These are phyloP conservation scores for Candida multigemmis DNA, from an alignment of 805 yeast genomes.

Conservation along the genomic window DNA sequence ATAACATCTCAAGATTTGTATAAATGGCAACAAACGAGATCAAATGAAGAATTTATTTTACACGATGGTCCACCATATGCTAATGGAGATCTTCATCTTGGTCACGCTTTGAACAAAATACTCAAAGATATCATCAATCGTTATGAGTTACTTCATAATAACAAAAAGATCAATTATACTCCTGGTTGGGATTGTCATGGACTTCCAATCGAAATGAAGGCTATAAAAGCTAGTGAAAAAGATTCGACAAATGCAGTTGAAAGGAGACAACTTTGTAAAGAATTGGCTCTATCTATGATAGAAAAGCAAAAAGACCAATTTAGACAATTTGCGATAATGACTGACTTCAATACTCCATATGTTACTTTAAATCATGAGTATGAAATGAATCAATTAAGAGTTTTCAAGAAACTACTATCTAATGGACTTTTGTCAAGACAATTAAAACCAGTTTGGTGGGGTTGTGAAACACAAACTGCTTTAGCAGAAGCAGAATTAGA, in stretches of 20 bases:
- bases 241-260: constrained; percentile 31
- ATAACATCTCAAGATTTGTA: constrained; percentile 55
- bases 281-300: constrained; percentile 64
- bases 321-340: constrained; percentile 65
- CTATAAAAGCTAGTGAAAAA: constrained; percentile 25
- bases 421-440: constrained; percentile 71
- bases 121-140: constrained; percentile 81
- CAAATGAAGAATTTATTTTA: constrained; percentile 44
- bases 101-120: constrained; percentile 88
- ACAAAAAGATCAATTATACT: constrained; percentile 56
- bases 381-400: constrained; percentile 65
- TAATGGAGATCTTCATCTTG: constrained; percentile 84
- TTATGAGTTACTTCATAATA: constrained; percentile 47
- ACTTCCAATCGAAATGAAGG: constrained; percentile 88
- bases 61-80: constrained; percentile 99
- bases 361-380: constrained; percentile 62
- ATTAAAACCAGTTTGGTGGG: constrained; percentile 96
- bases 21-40: constrained; percentile 38
- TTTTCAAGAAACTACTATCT: constrained; percentile 58
- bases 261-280: constrained; percentile 55
- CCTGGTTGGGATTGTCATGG: constrained; percentile 99
- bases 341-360: constrained; percentile 72
- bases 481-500: constrained; percentile 95
- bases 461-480: constrained; percentile 88
- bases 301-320: constrained; percentile 57